Evolutionary conservation across 495 filamentous ascomycete genomes (phyloP), one percentile per base, ranked within the genome.

Genomic region (Daldinia concentrica): DNA sequence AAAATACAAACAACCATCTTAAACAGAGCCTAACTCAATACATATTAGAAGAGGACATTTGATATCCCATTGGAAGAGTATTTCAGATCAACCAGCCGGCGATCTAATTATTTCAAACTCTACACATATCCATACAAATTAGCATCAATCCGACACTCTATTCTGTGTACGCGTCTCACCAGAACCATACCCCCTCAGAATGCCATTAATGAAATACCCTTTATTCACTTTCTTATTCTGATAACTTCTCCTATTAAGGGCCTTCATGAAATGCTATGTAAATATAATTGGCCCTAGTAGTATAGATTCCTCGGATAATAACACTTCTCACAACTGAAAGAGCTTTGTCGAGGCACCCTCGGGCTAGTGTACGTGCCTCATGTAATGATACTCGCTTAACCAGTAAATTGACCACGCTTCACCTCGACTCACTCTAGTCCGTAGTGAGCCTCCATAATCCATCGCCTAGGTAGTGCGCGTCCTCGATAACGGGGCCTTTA

Each of bases 401-500:
- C 27, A 54, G 4, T 15, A 14, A 54, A 54, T 29, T 15, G 26
- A 54, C 26, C 15, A 54, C 50, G 14, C 50, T 57, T 9, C 54
- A 3, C 27, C 29, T 17, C 29, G n/a, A 56, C 30, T 22, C 32
- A 1, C 56, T 37, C 69, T 78, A 97, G 79, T 94, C 92, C 63
- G 92, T 79, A 65, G 79, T 82, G 79, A 96, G 80, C 81, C 82
- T 90, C 95, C 95, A 99, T 69, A 99, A 79, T 60, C 95, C 95
- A 88, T 99, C 95, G 6, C 96, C 95, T 51, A 98, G 77, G 85
- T 89, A 98, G 88, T 98, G 95, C 57, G 91, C 92, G 66, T 90
- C 88, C 84, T 99, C 95, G 74, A 98, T 91, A 24, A 92, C 95
- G 36, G 93, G 90, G 1, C 94, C 96, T 83, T 97, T 97, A 68